These are phyloP conservation scores for Aspergillus nomiae DNA, from an alignment of 2,329 filamentous ascomycete species.

Conservation along the genomic window DNA sequence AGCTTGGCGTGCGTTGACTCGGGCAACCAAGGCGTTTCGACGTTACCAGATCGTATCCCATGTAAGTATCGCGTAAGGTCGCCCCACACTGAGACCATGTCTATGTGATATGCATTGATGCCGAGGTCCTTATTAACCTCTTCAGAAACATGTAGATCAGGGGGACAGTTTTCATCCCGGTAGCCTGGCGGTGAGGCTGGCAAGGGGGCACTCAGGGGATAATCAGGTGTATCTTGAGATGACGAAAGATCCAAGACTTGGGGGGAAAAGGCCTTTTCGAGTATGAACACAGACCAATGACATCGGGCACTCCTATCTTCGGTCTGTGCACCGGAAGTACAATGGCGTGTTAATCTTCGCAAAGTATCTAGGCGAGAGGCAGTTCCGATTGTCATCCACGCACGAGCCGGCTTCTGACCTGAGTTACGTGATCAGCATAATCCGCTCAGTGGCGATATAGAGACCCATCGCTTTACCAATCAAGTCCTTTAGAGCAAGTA, in stretches of 20 bases:
- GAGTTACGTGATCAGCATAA: neutral
- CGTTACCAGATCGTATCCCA: neutral
- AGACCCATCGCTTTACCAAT: neutral
- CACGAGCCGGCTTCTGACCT: constrained; percentile 6
- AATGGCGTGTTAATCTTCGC: neutral
- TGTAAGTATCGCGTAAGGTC: constrained; percentile 4
- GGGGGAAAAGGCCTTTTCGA: constrained; percentile 9
- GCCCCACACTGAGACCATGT: constrained; percentile 8
- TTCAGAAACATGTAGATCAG: neutral
- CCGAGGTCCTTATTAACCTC: constrained; percentile 3
- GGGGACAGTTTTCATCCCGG: neutral
- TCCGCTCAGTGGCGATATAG: neutral
- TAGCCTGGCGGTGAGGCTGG: neutral
- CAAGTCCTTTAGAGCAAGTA: constrained; percentile 7
- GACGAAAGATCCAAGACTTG: neutral
- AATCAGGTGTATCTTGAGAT: neutral
- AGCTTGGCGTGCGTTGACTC: constrained; percentile 6
- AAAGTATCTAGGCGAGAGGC: constrained; percentile 6
- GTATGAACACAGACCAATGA: constrained; percentile 11
- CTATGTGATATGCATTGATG: constrained; percentile 5
- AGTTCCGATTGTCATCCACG: constrained; percentile 12
- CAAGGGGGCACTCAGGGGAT: constrained; percentile 6
- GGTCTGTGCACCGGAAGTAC: neutral
- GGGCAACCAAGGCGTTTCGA: constrained; percentile 10
- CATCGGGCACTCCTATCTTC: constrained; percentile 3